Base-by-base conservation (phyloP, 148 eudicot species). In the Limonium bicolor region DNA sequence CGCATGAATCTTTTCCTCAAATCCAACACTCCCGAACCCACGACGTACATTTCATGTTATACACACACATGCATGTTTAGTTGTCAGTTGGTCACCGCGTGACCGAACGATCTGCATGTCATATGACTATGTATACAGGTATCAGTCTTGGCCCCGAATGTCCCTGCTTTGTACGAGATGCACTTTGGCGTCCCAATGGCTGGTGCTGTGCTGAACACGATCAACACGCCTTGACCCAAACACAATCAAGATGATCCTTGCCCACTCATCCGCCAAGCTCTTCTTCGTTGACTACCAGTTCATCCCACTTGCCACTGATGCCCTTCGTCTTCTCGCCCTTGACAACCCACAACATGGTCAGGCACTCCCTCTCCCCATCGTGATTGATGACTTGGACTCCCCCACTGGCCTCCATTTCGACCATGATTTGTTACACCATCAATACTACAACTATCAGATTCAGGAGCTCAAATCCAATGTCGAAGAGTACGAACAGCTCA, bases 141-240 rank as follows among this genome's bases (percentile, higher is more conserved):
- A 2, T 88, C 97, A 0, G 94, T 88, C 0, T 30, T 88, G 42
- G 97, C 97, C 5, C 97, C 97, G 2, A 88, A 88, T 17, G 35
- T 75, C 22, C 97, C 97, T 12, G 94, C 97, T 9, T 1, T 77
- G 54, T 88, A 83, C 36, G 97, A 88, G 68, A 72, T 84, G 80
- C 97, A 88, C 56, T 88, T 83, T 23, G 97, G 86, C 2, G 97
- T 83, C 46, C 92, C 97, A 3, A 88, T 88, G 94, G 94, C 94
- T 0, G 97, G 97, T 7, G 94, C 78, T 0, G 76, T 88, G 12
- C 75, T 88, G 21, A 88, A 83, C 63, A 41, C 95, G 2, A 72
- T 90, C 64, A 90, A 84, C 63, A 66, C 60, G 90, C 53, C 77
- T 90, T 3, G 77, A 80, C 19, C 71, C 82, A 5, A 62, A 64